A percentile compares a stretch with the other conserved stretches of the same genome.
Conservation (phyloP, 148 eudicot genomes). For the Fagopyrum homotropicum region DNA sequence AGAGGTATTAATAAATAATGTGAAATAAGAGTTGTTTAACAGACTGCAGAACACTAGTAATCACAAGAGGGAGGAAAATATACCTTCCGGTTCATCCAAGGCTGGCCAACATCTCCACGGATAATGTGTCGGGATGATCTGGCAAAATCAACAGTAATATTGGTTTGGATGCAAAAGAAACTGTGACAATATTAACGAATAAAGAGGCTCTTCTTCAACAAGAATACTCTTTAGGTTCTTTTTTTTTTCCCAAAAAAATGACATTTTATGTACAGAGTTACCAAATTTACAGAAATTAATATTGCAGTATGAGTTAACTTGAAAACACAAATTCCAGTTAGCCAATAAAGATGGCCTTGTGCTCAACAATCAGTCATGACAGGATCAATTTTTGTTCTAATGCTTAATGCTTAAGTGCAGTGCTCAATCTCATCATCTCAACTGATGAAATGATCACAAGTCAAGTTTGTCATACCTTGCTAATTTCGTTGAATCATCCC, state of each 20-base stretch:
- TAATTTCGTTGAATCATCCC: conserved; percentile 84
- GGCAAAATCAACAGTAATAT: conserved; percentile 19
- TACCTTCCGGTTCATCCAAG: conserved; percentile 84
- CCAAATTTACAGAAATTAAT: too few species aligned
- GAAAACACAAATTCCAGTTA: conserved; percentile 21
- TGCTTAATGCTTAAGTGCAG: conserved; percentile 82
- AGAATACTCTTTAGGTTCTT: too few species aligned
- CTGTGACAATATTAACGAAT: not conserved
- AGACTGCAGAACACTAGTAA: not conserved
- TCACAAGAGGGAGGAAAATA: not conserved
- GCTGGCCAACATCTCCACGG: conserved; percentile 99
- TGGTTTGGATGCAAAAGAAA: not conserved
- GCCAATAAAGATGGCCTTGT: too few species aligned
- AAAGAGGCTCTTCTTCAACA: not conserved
- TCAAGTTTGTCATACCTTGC: conserved; percentile 94
- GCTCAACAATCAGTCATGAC: conserved; percentile 53
- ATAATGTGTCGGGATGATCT: conserved; percentile 95
- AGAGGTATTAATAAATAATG: not conserved
- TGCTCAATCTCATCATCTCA: conserved; percentile 97
- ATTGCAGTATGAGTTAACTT: not conserved
- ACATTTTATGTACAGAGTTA: too few species aligned
- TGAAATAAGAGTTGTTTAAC: not conserved
- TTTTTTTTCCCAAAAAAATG: too few species aligned
- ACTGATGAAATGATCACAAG: conserved; percentile 53
- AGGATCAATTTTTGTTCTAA: conserved; percentile 94